phyloP scores from a whole-genome alignment of 371 early-diverging fungal species.

The Mortierella sp. region DNA sequence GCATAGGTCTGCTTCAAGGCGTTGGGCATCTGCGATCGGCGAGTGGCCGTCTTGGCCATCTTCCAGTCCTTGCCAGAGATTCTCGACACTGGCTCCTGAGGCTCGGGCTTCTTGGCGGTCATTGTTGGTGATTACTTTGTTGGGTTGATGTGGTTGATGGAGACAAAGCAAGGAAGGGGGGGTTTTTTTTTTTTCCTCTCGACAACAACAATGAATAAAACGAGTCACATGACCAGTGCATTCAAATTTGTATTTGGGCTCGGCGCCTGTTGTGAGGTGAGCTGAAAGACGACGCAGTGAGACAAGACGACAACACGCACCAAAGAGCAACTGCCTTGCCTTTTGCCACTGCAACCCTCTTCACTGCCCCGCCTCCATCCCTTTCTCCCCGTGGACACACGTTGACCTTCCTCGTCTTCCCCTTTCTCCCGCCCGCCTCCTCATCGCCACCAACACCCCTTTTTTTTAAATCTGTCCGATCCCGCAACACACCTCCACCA shows the following conservation, averaged over 20 bases:
- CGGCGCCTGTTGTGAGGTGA: too few species aligned
- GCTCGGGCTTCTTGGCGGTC: slow-evolving; percentile 46
- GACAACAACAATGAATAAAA: not conserved
- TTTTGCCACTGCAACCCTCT: too few species aligned
- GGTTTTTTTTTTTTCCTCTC: not conserved
- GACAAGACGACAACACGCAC: too few species aligned
- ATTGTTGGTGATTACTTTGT: slow-evolving; percentile 10
- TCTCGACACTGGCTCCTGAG: slow-evolving; percentile 44
- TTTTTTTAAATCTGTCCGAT: too few species aligned
- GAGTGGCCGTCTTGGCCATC: slow-evolving; percentile 49
- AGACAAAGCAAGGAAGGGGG: not conserved
- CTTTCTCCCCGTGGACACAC: too few species aligned
- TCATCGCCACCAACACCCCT: not conserved
- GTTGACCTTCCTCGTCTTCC: not conserved
- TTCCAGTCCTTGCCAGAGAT: slow-evolving; percentile 59
- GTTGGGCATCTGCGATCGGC: slow-evolving; percentile 47
- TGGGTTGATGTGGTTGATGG: not conserved
- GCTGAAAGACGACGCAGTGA: too few species aligned
- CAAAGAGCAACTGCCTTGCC: too few species aligned
- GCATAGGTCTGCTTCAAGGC: slow-evolving; percentile 50
- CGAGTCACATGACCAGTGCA: not conserved
- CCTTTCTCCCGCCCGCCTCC: not conserved
- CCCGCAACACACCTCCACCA: not conserved
- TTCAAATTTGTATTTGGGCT: not conserved
- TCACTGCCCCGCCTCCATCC: too few species aligned